Evolutionary conservation across 139 green algal genomes (phyloP), one percentile per base, ranked within the genome.

Genomic region (Coccomyxa sp.): DNA sequence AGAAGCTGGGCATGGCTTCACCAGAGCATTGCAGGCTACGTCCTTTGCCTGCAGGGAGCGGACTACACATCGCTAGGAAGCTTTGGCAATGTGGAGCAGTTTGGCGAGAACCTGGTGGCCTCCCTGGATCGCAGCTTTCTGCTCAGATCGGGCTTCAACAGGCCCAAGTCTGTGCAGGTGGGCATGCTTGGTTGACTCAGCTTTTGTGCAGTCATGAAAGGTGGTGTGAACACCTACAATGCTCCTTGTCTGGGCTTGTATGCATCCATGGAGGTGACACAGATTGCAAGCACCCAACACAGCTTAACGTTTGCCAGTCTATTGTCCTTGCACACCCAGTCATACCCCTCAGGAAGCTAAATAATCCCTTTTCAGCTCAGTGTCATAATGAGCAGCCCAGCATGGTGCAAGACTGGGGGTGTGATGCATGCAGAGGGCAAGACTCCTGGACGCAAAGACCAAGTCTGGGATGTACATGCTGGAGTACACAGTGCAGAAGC

Each of bases 401-500:
- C n/a, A 70, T 55, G 12, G 7, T 36, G 37, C 27, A 38, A 38
- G 36, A 31, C 0, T 37, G n/a, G 12, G 22, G 38, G 73, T 16
- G 22, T 18, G 29, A 39, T n/a, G 36, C 39, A 24, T 90, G 68
- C 83, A 88, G 70, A 76, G 78, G 36, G 83, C 86, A 8, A 78
- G 80, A 38, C 55, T 88, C 18, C 0, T 88, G 33, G 69, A 81
- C 8, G 78, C 86, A 22, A 82, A 80, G 55, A 37, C 69, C 8
- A 33, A 55, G 12, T 75, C 39, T 35, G 55, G 64, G 10, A 82
- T 80, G 39, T 90, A 90, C 76, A 79, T 74, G 7, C 64, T 90
- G 2, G 86, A 90, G 29, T 90, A 90, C 82, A 83, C 78, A 33
- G 39, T 90, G 22, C 33, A 85, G 40, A 85, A 87, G 68, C 81